Evolutionary conservation across 2,329 filamentous ascomycete species (phyloP).

Genomic region (Colletotrichum cordylinicola): DNA sequence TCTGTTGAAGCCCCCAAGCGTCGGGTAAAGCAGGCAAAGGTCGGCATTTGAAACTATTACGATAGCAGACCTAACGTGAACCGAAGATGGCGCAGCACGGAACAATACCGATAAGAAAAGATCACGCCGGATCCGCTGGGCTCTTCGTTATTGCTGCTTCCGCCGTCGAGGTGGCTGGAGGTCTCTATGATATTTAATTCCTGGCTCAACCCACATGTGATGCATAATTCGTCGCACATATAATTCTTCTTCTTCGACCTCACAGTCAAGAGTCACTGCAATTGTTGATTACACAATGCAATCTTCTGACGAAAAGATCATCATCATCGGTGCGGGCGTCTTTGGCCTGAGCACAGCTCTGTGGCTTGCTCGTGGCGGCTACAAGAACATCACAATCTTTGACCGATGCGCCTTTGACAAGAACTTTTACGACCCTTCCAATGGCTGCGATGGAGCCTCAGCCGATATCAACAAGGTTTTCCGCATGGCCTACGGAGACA

Average conservation of each 20-base stretch:
- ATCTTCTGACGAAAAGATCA: background rate
- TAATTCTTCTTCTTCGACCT: too few species aligned
- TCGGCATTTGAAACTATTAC: background rate
- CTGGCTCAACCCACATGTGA: too few species aligned
- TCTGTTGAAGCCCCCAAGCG: background rate
- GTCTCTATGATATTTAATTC: background rate
- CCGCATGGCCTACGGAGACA: conserved; percentile 21
- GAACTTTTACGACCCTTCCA: conserved; percentile 17
- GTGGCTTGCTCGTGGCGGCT: conserved; percentile 22
- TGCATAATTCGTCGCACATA: too few species aligned
- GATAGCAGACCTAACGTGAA: background rate
- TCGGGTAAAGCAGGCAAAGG: background rate
- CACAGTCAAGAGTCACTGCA: too few species aligned
- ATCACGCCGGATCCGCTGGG: background rate
- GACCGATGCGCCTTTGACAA: conserved; percentile 21
- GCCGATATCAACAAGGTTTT: conserved; percentile 25
- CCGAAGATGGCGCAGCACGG: background rate
- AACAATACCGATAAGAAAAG: background rate
- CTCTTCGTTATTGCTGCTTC: background rate
- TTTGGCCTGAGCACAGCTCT: conserved; percentile 22
- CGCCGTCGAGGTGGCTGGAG: background rate
- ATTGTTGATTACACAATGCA: too few species aligned
- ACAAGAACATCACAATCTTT: conserved; percentile 22
- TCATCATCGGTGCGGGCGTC: background rate
- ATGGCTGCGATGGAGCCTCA: conserved; percentile 24